Conservation (phyloP, 139 green algal species). For the Zygnema circumcarinatum region DNA sequence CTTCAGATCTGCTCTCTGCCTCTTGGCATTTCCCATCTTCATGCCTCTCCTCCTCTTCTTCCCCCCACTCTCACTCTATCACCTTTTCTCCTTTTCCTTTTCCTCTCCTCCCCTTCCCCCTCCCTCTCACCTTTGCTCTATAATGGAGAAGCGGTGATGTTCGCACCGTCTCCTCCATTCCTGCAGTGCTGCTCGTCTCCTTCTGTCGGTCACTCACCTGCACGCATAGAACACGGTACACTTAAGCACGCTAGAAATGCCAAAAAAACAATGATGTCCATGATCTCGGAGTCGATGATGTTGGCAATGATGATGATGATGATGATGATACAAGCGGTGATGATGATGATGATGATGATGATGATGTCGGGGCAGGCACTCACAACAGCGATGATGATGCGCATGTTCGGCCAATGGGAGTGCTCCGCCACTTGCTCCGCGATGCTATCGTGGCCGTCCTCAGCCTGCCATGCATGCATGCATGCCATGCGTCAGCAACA, state of each 20-base stretch:
- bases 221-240: too few species aligned
- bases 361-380: not conserved
- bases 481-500: not conserved
- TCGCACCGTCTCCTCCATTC: constrained; percentile 55
- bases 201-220: constrained; percentile 61
- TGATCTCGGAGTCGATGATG: too few species aligned
- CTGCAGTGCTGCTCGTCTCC: constrained; percentile 62
- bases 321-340: too few species aligned
- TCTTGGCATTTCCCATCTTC: too few species aligned
- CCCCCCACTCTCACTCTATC: too few species aligned
- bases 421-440: constrained; percentile 53
- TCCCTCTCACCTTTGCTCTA: constrained; percentile 27
- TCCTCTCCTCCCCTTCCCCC: too few species aligned
- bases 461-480: constrained; percentile 11
- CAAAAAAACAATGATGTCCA: too few species aligned
- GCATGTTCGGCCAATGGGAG: constrained; percentile 59
- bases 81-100: too few species aligned
- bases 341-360: not conserved
- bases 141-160: constrained; percentile 53
- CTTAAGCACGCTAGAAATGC: too few species aligned
- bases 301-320: too few species aligned
- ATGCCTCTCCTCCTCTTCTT: too few species aligned
- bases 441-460: constrained; percentile 60
- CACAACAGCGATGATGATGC: constrained; percentile 59
- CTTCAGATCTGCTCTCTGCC: too few species aligned